Percentiles rank a stretch among this genome's conserved stretches.
Conservation (phyloP, 768 basidiomycete genomes). For the Cyclocybe aegerita region DNA sequence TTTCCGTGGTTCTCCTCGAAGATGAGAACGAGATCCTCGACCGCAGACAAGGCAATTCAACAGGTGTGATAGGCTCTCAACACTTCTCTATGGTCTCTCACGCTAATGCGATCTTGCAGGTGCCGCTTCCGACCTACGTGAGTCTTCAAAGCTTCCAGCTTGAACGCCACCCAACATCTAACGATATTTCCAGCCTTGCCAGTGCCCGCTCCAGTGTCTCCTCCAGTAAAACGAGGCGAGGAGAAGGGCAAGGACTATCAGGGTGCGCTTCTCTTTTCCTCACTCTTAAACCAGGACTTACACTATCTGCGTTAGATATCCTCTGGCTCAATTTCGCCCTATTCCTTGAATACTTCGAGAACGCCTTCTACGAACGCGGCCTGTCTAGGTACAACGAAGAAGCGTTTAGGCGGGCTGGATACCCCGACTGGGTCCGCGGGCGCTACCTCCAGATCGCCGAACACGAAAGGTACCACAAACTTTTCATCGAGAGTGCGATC, state of each 20-base stretch:
- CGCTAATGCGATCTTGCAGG: too few relatives aligned
- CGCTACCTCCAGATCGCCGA: conserved; percentile 50
- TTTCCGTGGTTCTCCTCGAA: too few relatives aligned
- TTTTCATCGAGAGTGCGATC: conserved; percentile 37
- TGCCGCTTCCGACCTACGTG: neutral
- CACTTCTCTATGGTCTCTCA: too few relatives aligned
- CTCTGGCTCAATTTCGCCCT: conserved; percentile 46
- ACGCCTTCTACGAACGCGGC: conserved; percentile 41
- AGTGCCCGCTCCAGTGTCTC: too few relatives aligned
- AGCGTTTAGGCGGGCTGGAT: conserved; percentile 48
- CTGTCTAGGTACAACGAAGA: conserved; percentile 44
- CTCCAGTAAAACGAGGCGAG: neutral
- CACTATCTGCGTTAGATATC: conserved; percentile 18
- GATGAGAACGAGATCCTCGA: too few relatives aligned
- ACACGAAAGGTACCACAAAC: conserved; percentile 51
- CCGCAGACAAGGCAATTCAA: too few relatives aligned
- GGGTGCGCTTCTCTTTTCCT: neutral
- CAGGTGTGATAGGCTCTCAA: too few relatives aligned
- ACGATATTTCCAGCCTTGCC: neutral
- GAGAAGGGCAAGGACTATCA: neutral
- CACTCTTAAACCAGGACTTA: neutral
- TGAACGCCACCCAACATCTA: neutral
- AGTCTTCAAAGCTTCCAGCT: too few relatives aligned
- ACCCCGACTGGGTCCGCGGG: conserved; percentile 45
- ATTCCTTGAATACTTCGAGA: conserved; percentile 47